These are phyloP conservation scores for Rhizomucor pusillus DNA, from an alignment of 371 early-diverging fungal genomes.

Conservation along the genomic window DNA sequence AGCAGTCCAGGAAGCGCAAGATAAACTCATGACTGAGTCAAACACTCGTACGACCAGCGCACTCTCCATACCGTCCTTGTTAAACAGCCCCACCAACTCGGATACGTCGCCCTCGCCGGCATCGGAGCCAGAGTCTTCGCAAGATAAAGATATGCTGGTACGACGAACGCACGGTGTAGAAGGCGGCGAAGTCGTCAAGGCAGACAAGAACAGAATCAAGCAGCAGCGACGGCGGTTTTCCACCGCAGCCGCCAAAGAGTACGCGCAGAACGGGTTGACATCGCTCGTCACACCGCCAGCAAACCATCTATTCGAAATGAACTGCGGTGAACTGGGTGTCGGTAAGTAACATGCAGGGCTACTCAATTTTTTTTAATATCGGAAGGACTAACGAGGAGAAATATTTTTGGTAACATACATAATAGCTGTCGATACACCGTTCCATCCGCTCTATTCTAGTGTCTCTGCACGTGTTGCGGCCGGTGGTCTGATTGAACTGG, in stretches of 20 bases:
- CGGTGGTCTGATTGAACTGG: conserved; percentile 54
- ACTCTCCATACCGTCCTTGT: conserved; percentile 37
- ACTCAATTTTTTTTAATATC: neutral
- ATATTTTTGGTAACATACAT: neutral
- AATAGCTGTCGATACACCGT: conserved; percentile 57
- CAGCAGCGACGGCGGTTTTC: conserved; percentile 50
- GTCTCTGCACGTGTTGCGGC: conserved; percentile 56
- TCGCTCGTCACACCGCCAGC: conserved; percentile 45
- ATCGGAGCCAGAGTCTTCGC: neutral
- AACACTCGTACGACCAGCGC: conserved; percentile 14
- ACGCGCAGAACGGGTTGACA: conserved; percentile 8
- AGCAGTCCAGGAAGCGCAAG: conserved; percentile 6
- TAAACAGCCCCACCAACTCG: conserved; percentile 10
- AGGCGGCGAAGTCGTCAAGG: conserved; percentile 59
- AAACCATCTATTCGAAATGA: conserved; percentile 44
- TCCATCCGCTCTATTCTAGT: conserved; percentile 51
- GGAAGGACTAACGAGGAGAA: neutral
- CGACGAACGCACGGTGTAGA: conserved; percentile 31
- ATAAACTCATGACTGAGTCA: conserved; percentile 15
- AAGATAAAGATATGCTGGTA: neutral
- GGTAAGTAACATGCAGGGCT: conserved; percentile 24
- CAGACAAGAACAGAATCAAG: conserved; percentile 98
- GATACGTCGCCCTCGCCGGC: neutral
- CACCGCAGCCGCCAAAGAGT: conserved; percentile 26
- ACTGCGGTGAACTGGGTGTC: conserved; percentile 55